A percentile compares a stretch with the other conserved stretches of the same genome.
These are phyloP conservation scores for Scolecobasidium constrictum DNA, from an alignment of 2,329 filamentous ascomycete genomes.

Conservation along the genomic window DNA sequence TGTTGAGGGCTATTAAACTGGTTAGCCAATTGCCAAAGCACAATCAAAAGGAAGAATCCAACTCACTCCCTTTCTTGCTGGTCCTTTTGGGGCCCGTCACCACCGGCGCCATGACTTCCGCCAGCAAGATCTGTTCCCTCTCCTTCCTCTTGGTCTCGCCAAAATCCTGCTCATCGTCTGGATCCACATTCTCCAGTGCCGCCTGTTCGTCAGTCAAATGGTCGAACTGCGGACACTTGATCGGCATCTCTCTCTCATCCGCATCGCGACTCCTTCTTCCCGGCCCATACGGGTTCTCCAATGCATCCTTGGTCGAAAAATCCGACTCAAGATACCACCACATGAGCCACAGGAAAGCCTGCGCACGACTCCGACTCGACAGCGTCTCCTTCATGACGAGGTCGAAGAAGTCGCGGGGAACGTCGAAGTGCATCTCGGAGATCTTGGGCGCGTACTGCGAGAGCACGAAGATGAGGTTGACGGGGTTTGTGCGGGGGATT, in stretches of 20 bases:
- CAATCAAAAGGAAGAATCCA: not conserved
- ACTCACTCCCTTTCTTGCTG: conserved; percentile 30
- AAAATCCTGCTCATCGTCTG: conserved; percentile 57
- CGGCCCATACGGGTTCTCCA: conserved; percentile 79
- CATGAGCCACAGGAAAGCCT: conserved; percentile 92
- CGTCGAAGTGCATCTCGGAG: conserved; percentile 83
- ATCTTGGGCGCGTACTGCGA: conserved; percentile 83
- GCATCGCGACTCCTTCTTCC: conserved; percentile 27
- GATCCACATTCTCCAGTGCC: conserved; percentile 58
- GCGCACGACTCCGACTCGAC: conserved; percentile 72
- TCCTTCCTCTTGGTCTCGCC: conserved; percentile 64
- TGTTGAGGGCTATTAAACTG: conserved; percentile 6
- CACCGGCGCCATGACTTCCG: conserved; percentile 61
- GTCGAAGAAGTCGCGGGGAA: conserved; percentile 84
- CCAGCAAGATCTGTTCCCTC: conserved; percentile 52
- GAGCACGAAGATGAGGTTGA: conserved; percentile 93
- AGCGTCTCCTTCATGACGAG: conserved; percentile 83
- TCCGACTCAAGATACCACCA: conserved; percentile 99
- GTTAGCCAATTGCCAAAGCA: conserved; percentile 7
- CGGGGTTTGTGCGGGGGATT: conserved; percentile 82
- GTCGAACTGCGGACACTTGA: conserved; percentile 54
- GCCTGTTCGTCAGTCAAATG: conserved; percentile 56
- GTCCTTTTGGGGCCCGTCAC: conserved; percentile 42
- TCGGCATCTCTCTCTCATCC: conserved; percentile 33
- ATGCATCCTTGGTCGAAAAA: conserved; percentile 77